phyloP scores from a whole-genome alignment of 2,329 filamentous ascomycete species.

The Diplodia sapinea region DNA sequence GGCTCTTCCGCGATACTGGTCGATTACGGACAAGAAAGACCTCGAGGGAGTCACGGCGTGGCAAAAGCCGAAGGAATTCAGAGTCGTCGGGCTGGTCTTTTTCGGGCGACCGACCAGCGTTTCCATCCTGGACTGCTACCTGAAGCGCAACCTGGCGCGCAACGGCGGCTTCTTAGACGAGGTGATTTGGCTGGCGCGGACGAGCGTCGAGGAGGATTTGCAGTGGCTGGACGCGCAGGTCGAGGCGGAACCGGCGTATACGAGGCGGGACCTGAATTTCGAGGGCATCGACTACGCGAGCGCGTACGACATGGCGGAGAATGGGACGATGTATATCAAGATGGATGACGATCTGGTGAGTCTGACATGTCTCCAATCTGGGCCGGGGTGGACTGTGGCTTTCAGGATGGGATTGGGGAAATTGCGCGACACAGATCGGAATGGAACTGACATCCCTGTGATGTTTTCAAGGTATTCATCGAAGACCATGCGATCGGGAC shows the following conservation, averaged over 20 bases:
- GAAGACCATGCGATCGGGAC: constrained; percentile 58
- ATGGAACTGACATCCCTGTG: constrained; percentile 9
- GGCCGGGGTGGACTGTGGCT: background rate
- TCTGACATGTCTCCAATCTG: background rate
- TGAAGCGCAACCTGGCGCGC: constrained; percentile 48
- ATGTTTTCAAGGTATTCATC: constrained; percentile 42
- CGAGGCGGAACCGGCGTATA: constrained; percentile 42
- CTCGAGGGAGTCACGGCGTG: constrained; percentile 36
- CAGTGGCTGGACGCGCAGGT: constrained; percentile 46
- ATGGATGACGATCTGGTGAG: constrained; percentile 51
- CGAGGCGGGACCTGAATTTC: constrained; percentile 32
- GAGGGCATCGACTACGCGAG: constrained; percentile 34
- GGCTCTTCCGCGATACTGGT: constrained; percentile 47
- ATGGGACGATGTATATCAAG: constrained; percentile 49
- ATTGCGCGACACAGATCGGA: background rate
- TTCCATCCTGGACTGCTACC: constrained; percentile 51
- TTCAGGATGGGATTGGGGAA: background rate
- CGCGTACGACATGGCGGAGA: constrained; percentile 35
- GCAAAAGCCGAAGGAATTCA: constrained; percentile 45
- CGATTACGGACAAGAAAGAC: constrained; percentile 47
- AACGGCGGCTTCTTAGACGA: constrained; percentile 52
- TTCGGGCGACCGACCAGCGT: constrained; percentile 45
- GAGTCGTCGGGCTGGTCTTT: constrained; percentile 50
- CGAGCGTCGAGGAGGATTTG: constrained; percentile 44
- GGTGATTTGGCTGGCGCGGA: constrained; percentile 52